Conservation (phyloP, 2,329 filamentous ascomycete genomes). For the Fusarium armeniacum region DNA sequence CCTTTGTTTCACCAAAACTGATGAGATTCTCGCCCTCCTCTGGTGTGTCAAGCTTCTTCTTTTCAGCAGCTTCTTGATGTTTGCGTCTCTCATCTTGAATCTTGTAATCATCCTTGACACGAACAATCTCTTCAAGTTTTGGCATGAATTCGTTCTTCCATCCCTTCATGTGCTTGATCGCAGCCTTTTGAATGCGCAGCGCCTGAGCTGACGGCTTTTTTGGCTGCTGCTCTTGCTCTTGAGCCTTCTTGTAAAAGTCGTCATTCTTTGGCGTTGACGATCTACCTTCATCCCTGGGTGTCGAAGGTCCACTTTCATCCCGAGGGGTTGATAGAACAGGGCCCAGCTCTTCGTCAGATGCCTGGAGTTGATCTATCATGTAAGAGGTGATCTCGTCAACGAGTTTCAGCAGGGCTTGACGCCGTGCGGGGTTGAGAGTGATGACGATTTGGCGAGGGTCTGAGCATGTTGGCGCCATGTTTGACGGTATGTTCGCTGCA, state of each 20-base stretch:
- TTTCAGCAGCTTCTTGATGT: slow-evolving; percentile 60
- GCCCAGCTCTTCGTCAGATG: slow-evolving; percentile 52
- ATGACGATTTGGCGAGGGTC: slow-evolving; percentile 70
- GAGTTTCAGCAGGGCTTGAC: slow-evolving; percentile 65
- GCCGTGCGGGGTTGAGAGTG: slow-evolving; percentile 65
- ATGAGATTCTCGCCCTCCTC: slow-evolving; percentile 58
- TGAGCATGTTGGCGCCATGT: slow-evolving; percentile 67
- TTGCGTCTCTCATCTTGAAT: slow-evolving; percentile 63
- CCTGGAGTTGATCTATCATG: slow-evolving; percentile 67
- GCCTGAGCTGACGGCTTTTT: slow-evolving; percentile 47
- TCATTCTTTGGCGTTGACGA: slow-evolving; percentile 25
- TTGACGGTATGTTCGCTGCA: slow-evolving; percentile 11
- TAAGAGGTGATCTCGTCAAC: slow-evolving; percentile 66
- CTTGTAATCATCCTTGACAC: slow-evolving; percentile 63
- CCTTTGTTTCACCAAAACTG: slow-evolving; percentile 55
- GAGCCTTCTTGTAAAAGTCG: slow-evolving; percentile 24
- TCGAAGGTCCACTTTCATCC: slow-evolving; percentile 30
- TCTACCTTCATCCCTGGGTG: slow-evolving; percentile 17
- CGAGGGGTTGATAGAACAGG: slow-evolving; percentile 46
- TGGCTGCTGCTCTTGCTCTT: slow-evolving; percentile 34
- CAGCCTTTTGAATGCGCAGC: slow-evolving; percentile 61
- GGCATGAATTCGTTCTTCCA: slow-evolving; percentile 81
- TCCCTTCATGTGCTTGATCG: slow-evolving; percentile 78
- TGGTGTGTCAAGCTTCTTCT: slow-evolving; percentile 54
- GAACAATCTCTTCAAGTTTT: slow-evolving; percentile 77